Evolutionary conservation across 345 rosid genomes (phyloP).

Genomic region (Alliaria petiolata): DNA sequence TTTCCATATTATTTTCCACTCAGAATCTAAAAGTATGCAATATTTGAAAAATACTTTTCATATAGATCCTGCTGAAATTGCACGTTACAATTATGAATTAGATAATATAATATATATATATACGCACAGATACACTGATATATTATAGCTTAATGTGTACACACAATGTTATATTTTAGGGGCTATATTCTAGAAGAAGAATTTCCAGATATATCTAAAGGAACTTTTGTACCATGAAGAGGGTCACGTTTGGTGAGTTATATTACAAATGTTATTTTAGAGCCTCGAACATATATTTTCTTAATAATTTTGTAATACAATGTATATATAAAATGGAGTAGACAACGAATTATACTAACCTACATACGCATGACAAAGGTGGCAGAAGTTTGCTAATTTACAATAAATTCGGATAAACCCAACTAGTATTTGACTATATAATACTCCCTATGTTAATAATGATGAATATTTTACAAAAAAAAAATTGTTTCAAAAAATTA

Average conservation of each 20-base stretch:
- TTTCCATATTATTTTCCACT: neutral
- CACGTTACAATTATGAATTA: conserved; percentile 1
- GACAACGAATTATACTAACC: conserved; percentile 15
- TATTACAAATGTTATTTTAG: neutral
- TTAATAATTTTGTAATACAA: neutral
- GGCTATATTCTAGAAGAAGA: conserved; percentile 2
- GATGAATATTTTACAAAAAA: too few relatives aligned
- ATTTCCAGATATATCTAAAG: neutral
- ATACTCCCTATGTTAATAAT: too few relatives aligned
- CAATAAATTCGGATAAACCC: too few relatives aligned
- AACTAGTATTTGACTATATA: too few relatives aligned
- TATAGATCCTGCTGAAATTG: conserved; percentile 8
- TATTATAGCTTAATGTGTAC: neutral
- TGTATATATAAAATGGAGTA: conserved; percentile 1
- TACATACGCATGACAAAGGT: neutral
- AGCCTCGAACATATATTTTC: too few relatives aligned
- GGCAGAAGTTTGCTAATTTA: too few relatives aligned
- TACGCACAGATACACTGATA: too few relatives aligned
- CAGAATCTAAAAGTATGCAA: neutral
- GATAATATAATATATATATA: neutral
- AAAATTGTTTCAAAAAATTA: too few relatives aligned
- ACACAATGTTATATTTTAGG: neutral
- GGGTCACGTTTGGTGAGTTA: conserved; percentile 1
- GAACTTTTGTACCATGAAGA: neutral
- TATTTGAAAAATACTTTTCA: neutral